Conservation (phyloP, 768 basidiomycete species). For the Dacryopinax spathularia region DNA sequence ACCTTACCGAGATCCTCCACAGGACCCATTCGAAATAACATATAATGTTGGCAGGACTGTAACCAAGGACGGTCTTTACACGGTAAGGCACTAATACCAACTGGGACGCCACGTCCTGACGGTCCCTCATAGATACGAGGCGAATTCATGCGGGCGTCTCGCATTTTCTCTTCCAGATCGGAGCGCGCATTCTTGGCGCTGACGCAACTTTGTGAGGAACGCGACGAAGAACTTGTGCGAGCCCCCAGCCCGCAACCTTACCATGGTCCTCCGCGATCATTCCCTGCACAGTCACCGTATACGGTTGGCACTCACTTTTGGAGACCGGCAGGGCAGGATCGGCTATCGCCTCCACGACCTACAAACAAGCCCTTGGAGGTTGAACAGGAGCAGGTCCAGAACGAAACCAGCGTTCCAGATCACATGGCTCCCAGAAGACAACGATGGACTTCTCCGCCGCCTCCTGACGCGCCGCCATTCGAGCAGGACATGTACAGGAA, state of each 20-base stretch:
- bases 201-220: conserved; percentile 83
- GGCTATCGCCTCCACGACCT: conserved; percentile 37
- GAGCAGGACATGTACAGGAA: conserved; percentile 55
- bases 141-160: conserved; percentile 91
- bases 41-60: conserved; percentile 96
- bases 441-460: conserved; percentile 78
- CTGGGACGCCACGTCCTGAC: too few relatives aligned
- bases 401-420: conserved; percentile 30
- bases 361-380: conserved; percentile 9
- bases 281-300: conserved; percentile 57
- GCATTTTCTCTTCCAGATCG: conserved; percentile 66
- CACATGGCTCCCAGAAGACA: conserved; percentile 70
- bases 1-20: not conserved
- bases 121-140: conserved; percentile 63
- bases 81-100: too few relatives aligned
- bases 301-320: conserved; percentile 46
- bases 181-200: conserved; percentile 70
- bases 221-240: conserved; percentile 36
- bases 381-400: not conserved
- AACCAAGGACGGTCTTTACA: conserved; percentile 89
- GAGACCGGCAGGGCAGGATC: conserved; percentile 29
- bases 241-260: conserved; percentile 16
- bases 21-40: conserved; percentile 96
- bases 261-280: conserved; percentile 20
- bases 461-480: conserved; percentile 53